A percentile compares a stretch with the other conserved stretches of the same genome.
Evolutionary conservation across 345 rosid species (phyloP).

Genomic region (Populus ilicifolia): DNA sequence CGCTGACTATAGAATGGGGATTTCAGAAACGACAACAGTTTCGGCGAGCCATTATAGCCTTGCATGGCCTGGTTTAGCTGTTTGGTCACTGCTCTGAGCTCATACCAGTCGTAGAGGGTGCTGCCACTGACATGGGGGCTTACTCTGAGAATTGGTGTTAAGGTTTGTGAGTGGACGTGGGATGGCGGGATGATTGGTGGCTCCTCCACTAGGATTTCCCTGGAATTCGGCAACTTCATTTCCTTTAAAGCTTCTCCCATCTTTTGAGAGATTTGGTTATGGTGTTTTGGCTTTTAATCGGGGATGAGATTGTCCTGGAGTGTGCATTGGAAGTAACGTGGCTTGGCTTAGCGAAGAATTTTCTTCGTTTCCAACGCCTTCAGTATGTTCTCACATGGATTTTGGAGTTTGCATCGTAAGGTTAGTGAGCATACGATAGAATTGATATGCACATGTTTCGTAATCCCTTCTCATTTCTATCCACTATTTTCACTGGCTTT

Average conservation of each 20-base stretch:
- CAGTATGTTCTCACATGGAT: constrained; percentile 11
- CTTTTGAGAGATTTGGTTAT: neutral
- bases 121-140: constrained; percentile 33
- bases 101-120: constrained; percentile 43
- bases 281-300: neutral
- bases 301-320: neutral
- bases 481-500: too few relatives aligned
- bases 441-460: too few relatives aligned
- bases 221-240: neutral
- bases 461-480: too few relatives aligned
- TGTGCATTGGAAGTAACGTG: constrained; percentile 4
- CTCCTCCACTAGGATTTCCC: neutral
- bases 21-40: constrained; percentile 10
- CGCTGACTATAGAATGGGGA: constrained; percentile 26
- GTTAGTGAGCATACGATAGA: too few relatives aligned
- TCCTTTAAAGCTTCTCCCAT: constrained; percentile 20
- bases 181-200: neutral
- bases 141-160: constrained; percentile 11
- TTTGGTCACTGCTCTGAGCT: constrained; percentile 36
- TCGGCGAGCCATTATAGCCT: constrained; percentile 3
- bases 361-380: constrained; percentile 33
- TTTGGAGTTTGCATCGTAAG: neutral
- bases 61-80: constrained; percentile 49
- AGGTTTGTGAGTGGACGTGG: neutral
- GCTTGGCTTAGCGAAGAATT: constrained; percentile 15